Evolutionary conservation across 768 basidiomycete genomes (phyloP).

Genomic region (Mycena rosella): DNA sequence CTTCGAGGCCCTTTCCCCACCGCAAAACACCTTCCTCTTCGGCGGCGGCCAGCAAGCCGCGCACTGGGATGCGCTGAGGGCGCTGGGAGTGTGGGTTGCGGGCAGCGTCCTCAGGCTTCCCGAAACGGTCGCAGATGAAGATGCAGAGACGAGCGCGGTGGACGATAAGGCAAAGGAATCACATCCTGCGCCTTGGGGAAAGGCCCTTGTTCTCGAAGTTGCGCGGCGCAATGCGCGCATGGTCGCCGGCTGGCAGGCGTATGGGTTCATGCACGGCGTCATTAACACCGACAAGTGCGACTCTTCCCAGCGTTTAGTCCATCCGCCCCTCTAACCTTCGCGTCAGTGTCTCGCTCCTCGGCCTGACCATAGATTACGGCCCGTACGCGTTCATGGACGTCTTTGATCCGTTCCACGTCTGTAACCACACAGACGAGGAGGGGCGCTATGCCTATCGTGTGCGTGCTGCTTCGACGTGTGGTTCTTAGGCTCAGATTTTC

Average conservation of each 20-base stretch:
- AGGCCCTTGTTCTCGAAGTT: slow-evolving; percentile 79
- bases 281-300: slow-evolving; percentile 96
- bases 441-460: slow-evolving; percentile 83
- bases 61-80: slow-evolving; percentile 79
- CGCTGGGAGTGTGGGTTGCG: slow-evolving; percentile 82
- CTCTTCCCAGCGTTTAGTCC: not conserved
- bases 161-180: slow-evolving; percentile 53
- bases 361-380: slow-evolving; percentile 85
- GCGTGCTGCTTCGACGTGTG: slow-evolving; percentile 6
- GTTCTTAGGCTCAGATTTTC: slow-evolving; percentile 7
- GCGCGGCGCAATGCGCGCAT: slow-evolving; percentile 89
- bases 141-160: not conserved
- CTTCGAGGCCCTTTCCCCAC: slow-evolving; percentile 89
- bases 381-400: slow-evolving; percentile 98
- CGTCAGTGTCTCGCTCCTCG: slow-evolving; percentile 77
- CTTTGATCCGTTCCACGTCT: slow-evolving; percentile 86
- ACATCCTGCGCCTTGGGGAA: slow-evolving; percentile 70
- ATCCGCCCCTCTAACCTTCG: slow-evolving; percentile 8
- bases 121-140: not conserved
- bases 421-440: slow-evolving; percentile 88
- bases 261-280: slow-evolving; percentile 96
- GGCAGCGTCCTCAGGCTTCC: slow-evolving; percentile 67
- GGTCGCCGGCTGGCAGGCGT: slow-evolving; percentile 96
- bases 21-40: slow-evolving; percentile 72
- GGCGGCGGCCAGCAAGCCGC: slow-evolving; percentile 83